Evolutionary conservation across 1,284 basidiomycete species (phyloP), one percentile per base, ranked within the genome.

Genomic region (Sparassis latifolia): DNA sequence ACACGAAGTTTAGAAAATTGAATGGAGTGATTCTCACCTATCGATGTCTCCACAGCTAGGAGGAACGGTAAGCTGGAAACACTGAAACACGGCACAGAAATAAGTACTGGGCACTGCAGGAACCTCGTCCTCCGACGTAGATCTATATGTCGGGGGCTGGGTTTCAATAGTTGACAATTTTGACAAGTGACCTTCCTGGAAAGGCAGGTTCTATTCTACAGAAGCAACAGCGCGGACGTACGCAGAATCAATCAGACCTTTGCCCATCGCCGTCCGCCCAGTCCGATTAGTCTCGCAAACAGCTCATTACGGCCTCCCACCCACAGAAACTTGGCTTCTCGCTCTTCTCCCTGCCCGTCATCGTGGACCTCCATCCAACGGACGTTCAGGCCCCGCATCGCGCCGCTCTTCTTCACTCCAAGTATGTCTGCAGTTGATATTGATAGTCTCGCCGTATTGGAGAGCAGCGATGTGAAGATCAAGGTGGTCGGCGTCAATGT

Each of bases 271-370:
- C 63, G 62, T 2, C 70, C 70, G 28, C 69, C 68, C 56, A 68
- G 67, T 10, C 79, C 79, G n/a, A 84, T 70, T n/a, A 86, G 71
- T 48, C 80, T 68, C 39, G 80, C 80, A 62, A 86, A 86, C 12
- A 86, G 62, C 47, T 86, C 83, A 62, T 86, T 81, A 7, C 83
- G 75, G 6, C 69, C 72, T 29, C 75, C 77, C 42, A 86, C 73
- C 77, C 80, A 82, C 28, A 68, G 55, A 60, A 86, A 85, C 56
- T 68, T 77, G 50, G 79, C 81, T 47, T 77, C 74, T 48, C 67
- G 72, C 47, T 71, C 68, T 46, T 63, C 64, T 27, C 58, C 60
- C 0, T 46, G 54, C 9, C 62, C 65, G 33, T 67, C 59, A 4
- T 57, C 42, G 10, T 29, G 51, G 35, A 61, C 60, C 5, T 70